Conservation (phyloP, 192 early-diverging fungal genomes). For the Piromyces sp. region DNA sequence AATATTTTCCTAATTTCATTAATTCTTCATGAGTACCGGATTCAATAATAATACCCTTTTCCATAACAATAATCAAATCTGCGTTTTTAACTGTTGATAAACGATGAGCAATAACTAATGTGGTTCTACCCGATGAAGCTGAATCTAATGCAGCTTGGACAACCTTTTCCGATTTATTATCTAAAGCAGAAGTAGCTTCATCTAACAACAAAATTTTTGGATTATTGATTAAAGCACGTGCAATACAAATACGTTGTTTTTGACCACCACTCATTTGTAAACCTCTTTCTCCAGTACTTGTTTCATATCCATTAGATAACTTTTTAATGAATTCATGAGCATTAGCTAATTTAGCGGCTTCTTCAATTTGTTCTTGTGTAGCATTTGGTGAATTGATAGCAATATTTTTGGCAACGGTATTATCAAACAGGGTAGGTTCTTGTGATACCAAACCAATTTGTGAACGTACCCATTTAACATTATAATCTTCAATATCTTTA, state of each 20-base stretch:
- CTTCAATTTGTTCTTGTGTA: conserved; percentile 23
- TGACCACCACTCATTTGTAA: too few relatives aligned
- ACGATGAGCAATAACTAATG: not conserved
- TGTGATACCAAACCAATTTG: conserved; percentile 81
- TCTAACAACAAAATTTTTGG: too few relatives aligned
- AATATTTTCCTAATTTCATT: not conserved
- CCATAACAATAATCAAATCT: conserved; percentile 19
- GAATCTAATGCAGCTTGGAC: not conserved
- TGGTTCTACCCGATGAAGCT: not conserved
- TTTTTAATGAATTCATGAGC: conserved; percentile 56
- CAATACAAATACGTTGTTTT: too few relatives aligned
- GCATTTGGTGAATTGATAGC: not conserved
- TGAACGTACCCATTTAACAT: conserved; percentile 63
- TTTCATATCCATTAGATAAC: conserved; percentile 22
- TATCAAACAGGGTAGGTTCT: conserved; percentile 40
- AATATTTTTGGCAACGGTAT: conserved; percentile 23
- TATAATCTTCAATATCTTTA: conserved; percentile 50
- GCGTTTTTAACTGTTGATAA: conserved; percentile 14
- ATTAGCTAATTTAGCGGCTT: conserved; percentile 49
- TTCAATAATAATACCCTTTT: conserved; percentile 16
- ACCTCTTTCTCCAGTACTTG: not conserved
- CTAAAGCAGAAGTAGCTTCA: too few relatives aligned
- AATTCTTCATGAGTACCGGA: conserved; percentile 14
- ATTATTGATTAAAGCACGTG: too few relatives aligned
- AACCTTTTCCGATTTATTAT: not conserved